A percentile compares a stretch with the other conserved stretches of the same genome.
Evolutionary conservation across 164 flowering plant genomes (phyloP).

Genomic region (Dillenia suffruticosa): DNA sequence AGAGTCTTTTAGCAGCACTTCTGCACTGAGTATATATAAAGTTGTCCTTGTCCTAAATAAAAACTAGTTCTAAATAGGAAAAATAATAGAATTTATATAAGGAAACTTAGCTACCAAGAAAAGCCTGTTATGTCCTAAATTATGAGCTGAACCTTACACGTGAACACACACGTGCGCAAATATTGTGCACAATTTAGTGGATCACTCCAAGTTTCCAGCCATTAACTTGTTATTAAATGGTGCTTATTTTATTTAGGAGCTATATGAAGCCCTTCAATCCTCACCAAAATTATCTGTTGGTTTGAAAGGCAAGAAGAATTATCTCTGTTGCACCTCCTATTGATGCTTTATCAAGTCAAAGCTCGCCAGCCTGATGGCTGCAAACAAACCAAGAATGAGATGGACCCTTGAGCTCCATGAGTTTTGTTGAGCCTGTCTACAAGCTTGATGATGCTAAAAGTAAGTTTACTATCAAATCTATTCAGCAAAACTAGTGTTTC

Average conservation of each 20-base stretch:
- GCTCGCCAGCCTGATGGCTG: constrained; percentile 32
- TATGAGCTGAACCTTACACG: too few species aligned
- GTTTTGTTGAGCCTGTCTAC: constrained; percentile 43
- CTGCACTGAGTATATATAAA: too few species aligned
- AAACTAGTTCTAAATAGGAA: too few species aligned
- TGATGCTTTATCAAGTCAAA: constrained; percentile 23
- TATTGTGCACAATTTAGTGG: too few species aligned
- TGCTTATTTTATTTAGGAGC: constrained; percentile 35
- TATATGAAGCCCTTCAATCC: constrained; percentile 37
- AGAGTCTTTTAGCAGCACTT: too few species aligned
- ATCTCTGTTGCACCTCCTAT: constrained; percentile 19
- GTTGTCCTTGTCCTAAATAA: too few species aligned
- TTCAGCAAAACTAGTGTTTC: too few species aligned
- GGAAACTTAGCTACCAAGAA: too few species aligned
- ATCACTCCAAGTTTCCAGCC: too few species aligned
- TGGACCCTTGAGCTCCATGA: constrained; percentile 58
- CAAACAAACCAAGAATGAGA: constrained; percentile 49
- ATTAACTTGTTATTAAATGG: neutral
- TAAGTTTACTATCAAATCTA: constrained; percentile 16
- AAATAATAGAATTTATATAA: too few species aligned
- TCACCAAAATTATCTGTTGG: constrained; percentile 19
- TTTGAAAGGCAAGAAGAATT: constrained; percentile 10
- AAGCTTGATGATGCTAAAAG: constrained; percentile 57
- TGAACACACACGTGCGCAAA: too few species aligned
- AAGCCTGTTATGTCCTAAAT: too few species aligned